Evolutionary conservation across 108 stramenopile species (phyloP).

Genomic region (Chaetoceros muelleri): DNA sequence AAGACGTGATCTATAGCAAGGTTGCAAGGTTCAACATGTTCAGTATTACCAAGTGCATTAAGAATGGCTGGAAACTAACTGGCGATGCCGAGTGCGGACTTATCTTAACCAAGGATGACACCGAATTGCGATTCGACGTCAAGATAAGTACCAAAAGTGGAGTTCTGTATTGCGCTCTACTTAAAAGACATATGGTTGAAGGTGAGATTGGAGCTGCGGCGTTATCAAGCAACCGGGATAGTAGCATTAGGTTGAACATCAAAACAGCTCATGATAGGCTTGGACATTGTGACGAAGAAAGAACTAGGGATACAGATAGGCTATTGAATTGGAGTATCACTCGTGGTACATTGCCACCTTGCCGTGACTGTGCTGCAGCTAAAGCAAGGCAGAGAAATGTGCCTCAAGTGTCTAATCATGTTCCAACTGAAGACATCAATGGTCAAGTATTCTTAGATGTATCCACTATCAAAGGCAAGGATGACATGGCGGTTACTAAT

Average conservation of each 20-base stretch:
- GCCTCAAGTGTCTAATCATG: neutral
- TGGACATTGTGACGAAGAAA: slow-evolving; percentile 13
- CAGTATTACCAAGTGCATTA: too few species aligned
- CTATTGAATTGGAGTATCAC: slow-evolving; percentile 12
- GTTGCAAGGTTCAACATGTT: too few species aligned
- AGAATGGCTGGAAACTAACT: slow-evolving; percentile 18
- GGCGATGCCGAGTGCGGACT: slow-evolving; percentile 17
- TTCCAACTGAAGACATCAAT: neutral
- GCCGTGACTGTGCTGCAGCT: slow-evolving; percentile 8
- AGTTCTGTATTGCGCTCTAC: slow-evolving; percentile 7
- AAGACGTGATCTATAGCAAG: slow-evolving; percentile 5
- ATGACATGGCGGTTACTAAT: neutral
- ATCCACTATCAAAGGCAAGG: neutral
- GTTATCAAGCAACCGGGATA: neutral
- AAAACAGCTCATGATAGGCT: slow-evolving; percentile 12
- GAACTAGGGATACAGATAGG: slow-evolving; percentile 5
- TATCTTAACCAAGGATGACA: slow-evolving; percentile 8
- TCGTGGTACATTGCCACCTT: slow-evolving; percentile 15
- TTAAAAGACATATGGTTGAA: too few species aligned
- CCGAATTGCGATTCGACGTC: slow-evolving; percentile 20
- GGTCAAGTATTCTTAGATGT: slow-evolving; percentile 12
- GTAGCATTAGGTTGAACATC: slow-evolving; percentile 7
- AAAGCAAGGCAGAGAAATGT: slow-evolving; percentile 21
- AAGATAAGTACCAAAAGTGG: slow-evolving; percentile 14
- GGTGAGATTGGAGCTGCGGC: slow-evolving; percentile 1